Evolutionary conservation across 75 land plant species (phyloP), one percentile per base, ranked within the genome.

Genomic region (Sequoiadendron giganteum): DNA sequence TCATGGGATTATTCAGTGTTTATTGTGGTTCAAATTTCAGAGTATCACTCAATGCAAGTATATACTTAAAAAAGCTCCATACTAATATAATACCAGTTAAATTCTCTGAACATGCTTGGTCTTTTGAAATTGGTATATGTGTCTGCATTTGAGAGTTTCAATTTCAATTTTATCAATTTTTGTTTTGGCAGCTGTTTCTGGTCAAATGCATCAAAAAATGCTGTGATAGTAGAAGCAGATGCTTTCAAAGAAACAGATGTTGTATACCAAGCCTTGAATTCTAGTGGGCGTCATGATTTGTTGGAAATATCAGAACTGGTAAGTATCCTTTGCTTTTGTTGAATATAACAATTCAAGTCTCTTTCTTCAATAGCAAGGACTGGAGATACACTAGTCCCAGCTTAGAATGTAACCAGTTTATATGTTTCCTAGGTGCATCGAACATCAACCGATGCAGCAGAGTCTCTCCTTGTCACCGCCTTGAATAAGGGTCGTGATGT

Each of bases 211-310:
- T 93, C 88, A 83, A 86, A 91, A 39, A 92, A 95, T 28, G 95
- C 95, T 15, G 95, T 97, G 58, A 92, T 96, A 58, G 97, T 97
- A 19, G 99, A 94, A 85, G 99, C 97, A 43, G 99, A 97, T 87
- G 97, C 96, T 38, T 97, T 97, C 93, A 97, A 97, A 68, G 97
- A 97, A 87, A 96, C 91, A 13, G 99, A 97, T 85, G 96, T 97
- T 56, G 89, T 97, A 28, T 97, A 96, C 73, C 90, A 90, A 68
- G 92, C 96, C 34, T 88, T 97, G 58, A 90, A 90, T 83, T 93
- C 99, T 16, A 86, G 87, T 42, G 93, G 95, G 19, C 94, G 93
- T 49, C 92, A 92, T 89, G 97, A 94, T 87, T 88, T 93, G 91
- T 90, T 92, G 78, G 97, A 96, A 88, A 94, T 94, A 18, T 90